phyloP scores from a whole-genome alignment of 306 rosid genomes.

The Senna tora region DNA sequence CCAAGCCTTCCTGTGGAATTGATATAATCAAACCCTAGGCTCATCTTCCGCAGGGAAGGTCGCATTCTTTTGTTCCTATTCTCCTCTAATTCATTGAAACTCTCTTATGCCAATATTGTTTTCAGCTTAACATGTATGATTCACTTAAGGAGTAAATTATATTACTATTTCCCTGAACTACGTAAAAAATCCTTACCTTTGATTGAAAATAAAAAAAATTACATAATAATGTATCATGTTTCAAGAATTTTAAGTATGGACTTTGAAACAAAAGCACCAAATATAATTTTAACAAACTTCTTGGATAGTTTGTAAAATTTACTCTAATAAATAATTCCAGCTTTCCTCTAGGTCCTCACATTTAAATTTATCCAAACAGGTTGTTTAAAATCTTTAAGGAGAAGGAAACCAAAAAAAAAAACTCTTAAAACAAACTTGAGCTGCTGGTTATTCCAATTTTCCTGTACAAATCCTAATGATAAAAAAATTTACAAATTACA shows the following conservation, averaged over 20 bases:
- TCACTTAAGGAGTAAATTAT: too few relatives aligned
- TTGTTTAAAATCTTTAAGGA: neutral
- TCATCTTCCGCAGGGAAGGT: neutral
- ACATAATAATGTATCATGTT: too few relatives aligned
- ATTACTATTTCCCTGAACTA: too few relatives aligned
- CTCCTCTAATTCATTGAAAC: neutral
- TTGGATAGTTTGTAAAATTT: too few relatives aligned
- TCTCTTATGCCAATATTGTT: neutral
- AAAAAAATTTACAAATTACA: conserved; percentile 17
- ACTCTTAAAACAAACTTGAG: neutral
- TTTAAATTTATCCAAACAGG: neutral
- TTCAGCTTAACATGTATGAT: neutral
- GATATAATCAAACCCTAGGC: neutral
- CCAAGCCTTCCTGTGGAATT: neutral
- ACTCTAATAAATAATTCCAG: neutral
- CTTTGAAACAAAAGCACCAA: too few relatives aligned
- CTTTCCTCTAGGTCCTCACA: neutral
- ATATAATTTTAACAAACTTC: too few relatives aligned
- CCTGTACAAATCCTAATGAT: conserved; percentile 32
- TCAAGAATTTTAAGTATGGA: too few relatives aligned
- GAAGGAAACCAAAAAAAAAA: too few relatives aligned
- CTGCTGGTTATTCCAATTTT: neutral
- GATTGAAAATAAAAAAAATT: too few relatives aligned
- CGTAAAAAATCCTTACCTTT: too few relatives aligned
- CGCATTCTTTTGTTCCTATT: neutral